Evolutionary conservation across 2,329 filamentous ascomycete genomes (phyloP).

Genomic region (Chaetomium olivaceum): DNA sequence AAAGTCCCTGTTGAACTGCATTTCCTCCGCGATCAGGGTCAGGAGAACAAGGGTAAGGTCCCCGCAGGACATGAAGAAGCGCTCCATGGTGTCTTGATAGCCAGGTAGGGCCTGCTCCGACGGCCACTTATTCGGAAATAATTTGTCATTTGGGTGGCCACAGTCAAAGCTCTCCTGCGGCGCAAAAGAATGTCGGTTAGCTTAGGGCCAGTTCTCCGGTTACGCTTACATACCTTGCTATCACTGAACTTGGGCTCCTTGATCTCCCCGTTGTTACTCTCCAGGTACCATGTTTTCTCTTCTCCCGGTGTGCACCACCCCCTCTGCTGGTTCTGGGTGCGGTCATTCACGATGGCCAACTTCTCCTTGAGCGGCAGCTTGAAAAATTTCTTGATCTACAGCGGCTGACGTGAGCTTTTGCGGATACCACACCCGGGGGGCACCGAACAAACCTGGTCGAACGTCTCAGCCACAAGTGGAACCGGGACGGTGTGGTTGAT

Average conservation of each 20-base stretch:
- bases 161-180: slow-evolving; percentile 5
- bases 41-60: not conserved
- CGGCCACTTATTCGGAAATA: not conserved
- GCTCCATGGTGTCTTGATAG: not conserved
- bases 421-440: not conserved
- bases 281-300: not conserved
- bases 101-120: too few species aligned
- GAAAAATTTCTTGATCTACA: not conserved
- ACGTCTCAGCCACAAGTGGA: not conserved
- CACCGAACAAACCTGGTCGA: not conserved
- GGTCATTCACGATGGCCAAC: not conserved
- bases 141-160: not conserved
- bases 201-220: too few species aligned
- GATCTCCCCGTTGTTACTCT: not conserved
- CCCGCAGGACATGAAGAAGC: not conserved
- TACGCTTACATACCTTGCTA: not conserved
- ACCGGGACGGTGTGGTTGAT: not conserved
- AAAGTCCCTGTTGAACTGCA: not conserved
- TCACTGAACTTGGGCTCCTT: slow-evolving; percentile 1
- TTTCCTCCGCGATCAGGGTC: not conserved
- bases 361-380: not conserved
- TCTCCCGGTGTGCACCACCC: not conserved
- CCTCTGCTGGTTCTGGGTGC: not conserved
- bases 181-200: too few species aligned
- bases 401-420: not conserved